Evolutionary conservation across 768 basidiomycete species (phyloP).

Genomic region (Hygrocybe coccinea): DNA sequence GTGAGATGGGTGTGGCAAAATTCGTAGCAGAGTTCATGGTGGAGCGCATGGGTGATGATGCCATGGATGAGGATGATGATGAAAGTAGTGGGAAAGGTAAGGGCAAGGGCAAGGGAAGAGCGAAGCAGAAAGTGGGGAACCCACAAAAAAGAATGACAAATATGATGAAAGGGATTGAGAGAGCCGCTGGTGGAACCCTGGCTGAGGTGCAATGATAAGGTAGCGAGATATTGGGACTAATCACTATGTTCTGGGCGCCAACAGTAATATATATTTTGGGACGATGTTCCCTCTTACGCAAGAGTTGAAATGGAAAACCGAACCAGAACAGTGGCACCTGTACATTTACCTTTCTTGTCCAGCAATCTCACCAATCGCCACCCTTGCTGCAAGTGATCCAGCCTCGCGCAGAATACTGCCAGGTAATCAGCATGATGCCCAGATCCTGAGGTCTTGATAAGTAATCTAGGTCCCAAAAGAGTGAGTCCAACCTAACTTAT

Average conservation of each 20-base stretch:
- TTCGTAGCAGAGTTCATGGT: constrained; percentile 84
- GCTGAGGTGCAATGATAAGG: constrained; percentile 12
- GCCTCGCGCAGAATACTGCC: constrained; percentile 50
- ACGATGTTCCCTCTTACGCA: not conserved
- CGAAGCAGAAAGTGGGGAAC: constrained; percentile 24
- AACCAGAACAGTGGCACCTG: constrained; percentile 36
- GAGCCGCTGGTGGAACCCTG: constrained; percentile 59
- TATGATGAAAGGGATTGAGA: constrained; percentile 54
- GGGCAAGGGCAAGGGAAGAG: constrained; percentile 30
- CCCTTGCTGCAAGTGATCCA: constrained; percentile 42
- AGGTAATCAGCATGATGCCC: constrained; percentile 43
- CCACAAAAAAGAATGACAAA: constrained; percentile 34
- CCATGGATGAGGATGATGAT: constrained; percentile 37
- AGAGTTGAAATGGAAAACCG: constrained; percentile 10
- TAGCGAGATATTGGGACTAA: no score
- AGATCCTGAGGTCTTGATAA: constrained; percentile 38
- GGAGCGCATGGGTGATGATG: constrained; percentile 28
- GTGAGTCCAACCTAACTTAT: not conserved
- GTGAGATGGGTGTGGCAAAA: constrained; percentile 65
- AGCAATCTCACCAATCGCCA: constrained; percentile 50
- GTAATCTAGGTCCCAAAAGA: constrained; percentile 24
- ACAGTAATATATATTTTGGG: not conserved
- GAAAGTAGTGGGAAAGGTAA: constrained; percentile 28
- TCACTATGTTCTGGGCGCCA: not conserved
- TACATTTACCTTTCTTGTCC: constrained; percentile 46